Evolutionary conservation across 768 basidiomycete species (phyloP).

Genomic region (Multifurca ochricompacta): DNA sequence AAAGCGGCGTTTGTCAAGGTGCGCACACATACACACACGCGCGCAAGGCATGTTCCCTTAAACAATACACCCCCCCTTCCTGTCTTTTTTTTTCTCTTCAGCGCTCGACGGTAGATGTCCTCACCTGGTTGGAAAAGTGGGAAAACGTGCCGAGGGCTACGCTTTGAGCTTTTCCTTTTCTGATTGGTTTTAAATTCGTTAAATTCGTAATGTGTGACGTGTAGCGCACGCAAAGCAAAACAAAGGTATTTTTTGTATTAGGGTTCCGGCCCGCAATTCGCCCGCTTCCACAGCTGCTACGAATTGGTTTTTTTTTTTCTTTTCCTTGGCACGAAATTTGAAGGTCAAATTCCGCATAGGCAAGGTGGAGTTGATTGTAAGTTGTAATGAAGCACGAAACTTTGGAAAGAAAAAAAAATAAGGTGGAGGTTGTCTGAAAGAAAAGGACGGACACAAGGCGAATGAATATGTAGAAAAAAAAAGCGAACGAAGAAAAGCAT

Average conservation of each 20-base stretch:
- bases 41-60: too few species aligned
- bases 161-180: background rate
- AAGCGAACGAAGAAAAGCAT: background rate
- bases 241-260: too few species aligned
- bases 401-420: background rate
- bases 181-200: too few species aligned
- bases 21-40: too few species aligned
- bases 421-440: background rate
- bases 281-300: too few species aligned
- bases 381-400: constrained; percentile 5
- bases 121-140: constrained; percentile 18
- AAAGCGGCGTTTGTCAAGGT: constrained; percentile 17
- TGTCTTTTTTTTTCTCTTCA: too few species aligned
- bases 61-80: too few species aligned
- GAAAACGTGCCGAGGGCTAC: background rate
- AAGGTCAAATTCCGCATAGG: constrained; percentile 7
- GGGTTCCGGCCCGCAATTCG: too few species aligned
- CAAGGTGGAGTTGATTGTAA: constrained; percentile 8
- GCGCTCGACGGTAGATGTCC: constrained; percentile 18
- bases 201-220: too few species aligned
- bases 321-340: too few species aligned
- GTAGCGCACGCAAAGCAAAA: too few species aligned
- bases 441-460: background rate
- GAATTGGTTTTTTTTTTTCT: too few species aligned
- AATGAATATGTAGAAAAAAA: background rate